Base-by-base conservation (phyloP, 768 basidiomycete species). In the Tylopilus subfusipes region DNA sequence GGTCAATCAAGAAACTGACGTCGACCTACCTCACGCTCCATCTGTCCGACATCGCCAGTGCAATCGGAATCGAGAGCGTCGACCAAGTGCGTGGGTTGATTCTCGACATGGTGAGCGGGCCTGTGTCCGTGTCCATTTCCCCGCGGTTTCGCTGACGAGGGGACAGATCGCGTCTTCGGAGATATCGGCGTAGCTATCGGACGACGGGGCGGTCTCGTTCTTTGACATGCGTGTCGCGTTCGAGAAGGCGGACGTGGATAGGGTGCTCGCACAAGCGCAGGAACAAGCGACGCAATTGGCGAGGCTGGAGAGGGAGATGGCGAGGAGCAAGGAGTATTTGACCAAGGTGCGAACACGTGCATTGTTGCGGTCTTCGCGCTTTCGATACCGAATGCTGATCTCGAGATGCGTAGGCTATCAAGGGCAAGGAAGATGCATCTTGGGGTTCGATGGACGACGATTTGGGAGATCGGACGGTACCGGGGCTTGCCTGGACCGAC, bases 11-110 rank as follows among this genome's bases (percentile, higher is more conserved):
- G 70, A 88, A 83, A 66, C 81, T 94, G 53, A 93, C 88, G 0
- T 81, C 81, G 48, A 93, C 92, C 3, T 95, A 93, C 62, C 77
- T 92, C 39, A 90, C 89, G 0, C 81, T 93, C 16, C 80, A 84
- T 33, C 72, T 94, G 9, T 70, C 77, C 0, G 89, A 93, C 58
- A 90, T 95, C 47, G 86, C 80, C 3, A 76, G 75, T 18, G 62
- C 68, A 3, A 59, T 78, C 27, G 75, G 72, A 4, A 68, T 75
- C 19, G 74, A 79, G 4, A 76, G 63, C 24, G 77, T 80, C 48
- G 80, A 78, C 18, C 80, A 82, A 43, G 83, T 85, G 11, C 76
- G 83, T n/a, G n/a, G n/a, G n/a, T n/a, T n/a, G n/a, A n/a, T n/a
- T n/a, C n/a, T n/a, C n/a, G n/a, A n/a, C n/a, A n/a, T n/a, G n/a